Evolutionary conservation across 768 basidiomycete genomes (phyloP).

Genomic region (Pholiota microspora): DNA sequence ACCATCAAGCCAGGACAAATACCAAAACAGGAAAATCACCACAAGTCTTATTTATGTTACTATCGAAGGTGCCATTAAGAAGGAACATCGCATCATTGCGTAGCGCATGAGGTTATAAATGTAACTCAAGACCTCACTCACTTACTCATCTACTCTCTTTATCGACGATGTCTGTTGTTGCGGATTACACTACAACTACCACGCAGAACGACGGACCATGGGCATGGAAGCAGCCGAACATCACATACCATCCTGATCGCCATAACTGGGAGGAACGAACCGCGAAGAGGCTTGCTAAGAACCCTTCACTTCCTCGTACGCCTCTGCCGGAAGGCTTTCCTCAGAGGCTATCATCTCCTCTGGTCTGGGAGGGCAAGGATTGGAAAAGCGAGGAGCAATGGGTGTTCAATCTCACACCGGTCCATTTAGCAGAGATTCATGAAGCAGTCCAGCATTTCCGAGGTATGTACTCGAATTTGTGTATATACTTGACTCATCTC

Average conservation of each 20-base stretch:
- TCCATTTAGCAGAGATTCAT: conserved; percentile 35
- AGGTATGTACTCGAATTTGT: conserved; percentile 15
- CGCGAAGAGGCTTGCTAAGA: conserved; percentile 30
- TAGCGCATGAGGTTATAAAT: neutral
- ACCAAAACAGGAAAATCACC: too few species aligned
- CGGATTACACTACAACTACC: neutral
- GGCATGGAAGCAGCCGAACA: conserved; percentile 31
- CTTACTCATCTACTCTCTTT: neutral
- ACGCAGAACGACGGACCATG: neutral
- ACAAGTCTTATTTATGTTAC: neutral
- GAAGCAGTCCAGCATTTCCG: conserved; percentile 32
- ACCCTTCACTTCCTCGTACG: conserved; percentile 27
- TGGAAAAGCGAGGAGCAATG: conserved; percentile 38
- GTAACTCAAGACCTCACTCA: neutral
- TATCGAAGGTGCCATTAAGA: neutral
- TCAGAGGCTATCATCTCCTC: conserved; percentile 28
- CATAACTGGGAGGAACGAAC: conserved; percentile 38
- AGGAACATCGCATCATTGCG: neutral
- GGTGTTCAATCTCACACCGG: conserved; percentile 32
- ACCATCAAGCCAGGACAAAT: too few species aligned
- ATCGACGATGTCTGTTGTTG: neutral
- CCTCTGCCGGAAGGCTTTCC: conserved; percentile 36
- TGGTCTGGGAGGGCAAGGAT: conserved; percentile 44
- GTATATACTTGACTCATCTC: neutral
- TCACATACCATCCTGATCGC: conserved; percentile 36